These are phyloP conservation scores for Aspergillus neoniger DNA, from an alignment of 2,329 filamentous ascomycete genomes.

Conservation along the genomic window DNA sequence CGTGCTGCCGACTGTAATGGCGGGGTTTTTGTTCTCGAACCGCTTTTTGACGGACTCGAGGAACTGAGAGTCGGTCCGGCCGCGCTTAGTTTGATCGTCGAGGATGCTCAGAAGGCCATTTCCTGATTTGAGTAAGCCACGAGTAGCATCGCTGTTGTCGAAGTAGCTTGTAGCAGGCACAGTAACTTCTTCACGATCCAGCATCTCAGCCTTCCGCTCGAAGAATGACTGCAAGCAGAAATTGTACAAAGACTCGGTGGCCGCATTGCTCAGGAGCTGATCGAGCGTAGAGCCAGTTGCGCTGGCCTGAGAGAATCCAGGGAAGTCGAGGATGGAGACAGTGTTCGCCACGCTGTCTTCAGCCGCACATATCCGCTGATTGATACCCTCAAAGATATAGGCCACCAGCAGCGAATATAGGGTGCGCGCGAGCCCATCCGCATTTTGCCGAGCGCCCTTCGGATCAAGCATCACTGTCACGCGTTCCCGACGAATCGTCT, in stretches of 20 bases:
- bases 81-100: constrained; percentile 90
- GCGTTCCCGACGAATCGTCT: constrained; percentile 91
- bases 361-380: constrained; percentile 80
- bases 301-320: constrained; percentile 83
- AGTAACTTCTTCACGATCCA: constrained; percentile 90
- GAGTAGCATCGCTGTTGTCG: constrained; percentile 93
- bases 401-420: constrained; percentile 92
- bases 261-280: constrained; percentile 91
- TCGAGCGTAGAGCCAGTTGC: constrained; percentile 84
- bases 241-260: constrained; percentile 88
- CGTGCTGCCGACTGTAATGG: constrained; percentile 75
- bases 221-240: constrained; percentile 95
- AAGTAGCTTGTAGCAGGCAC: constrained; percentile 95
- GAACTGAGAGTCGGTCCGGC: constrained; percentile 84
- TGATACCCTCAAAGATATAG: constrained; percentile 90
- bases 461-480: constrained; percentile 99
- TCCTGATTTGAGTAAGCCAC: constrained; percentile 84
- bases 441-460: constrained; percentile 82
- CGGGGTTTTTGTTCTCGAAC: constrained; percentile 91
- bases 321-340: constrained; percentile 92
- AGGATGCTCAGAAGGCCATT: constrained; percentile 93
- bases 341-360: constrained; percentile 93
- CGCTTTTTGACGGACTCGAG: constrained; percentile 88
- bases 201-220: constrained; percentile 85
- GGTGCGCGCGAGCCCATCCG: constrained; percentile 89